Base-by-base conservation (phyloP, 202 grass and related monocot species). In the Setaria viridis region DNA sequence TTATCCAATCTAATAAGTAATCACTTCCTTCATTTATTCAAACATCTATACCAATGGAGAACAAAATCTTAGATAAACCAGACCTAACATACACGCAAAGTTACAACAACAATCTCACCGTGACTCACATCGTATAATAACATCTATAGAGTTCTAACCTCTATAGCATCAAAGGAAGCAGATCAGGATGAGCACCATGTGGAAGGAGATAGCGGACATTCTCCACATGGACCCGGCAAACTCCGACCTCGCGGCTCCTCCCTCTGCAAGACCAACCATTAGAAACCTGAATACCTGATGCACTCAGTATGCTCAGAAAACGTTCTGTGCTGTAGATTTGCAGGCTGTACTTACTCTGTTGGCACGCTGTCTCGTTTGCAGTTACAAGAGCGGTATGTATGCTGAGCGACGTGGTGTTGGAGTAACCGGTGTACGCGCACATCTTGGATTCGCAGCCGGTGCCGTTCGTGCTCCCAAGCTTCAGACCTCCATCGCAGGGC, bases 341-440 rank as follows among this genome's bases (percentile, higher is more conserved):
- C 63, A 71, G 41, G 41, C 4, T 75, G 1, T 16, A 82, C 93
- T 90, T 76, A 97, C 91, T 92, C 43, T 77, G 76, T 29, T 73
- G 60, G 89, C 90, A 92, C 9, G 17, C 45, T 56, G 72, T 80
- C 60, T 84, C 65, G 54, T 87, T 88, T 55, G 50, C 72, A 3
- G 55, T 11, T 39, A 67, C 35, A 35, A 76, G 46, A 4, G n/a
- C 67, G 56, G 88, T 79, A 0, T 77, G 21, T 85, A 92, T 88
- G 37, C 49, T 58, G 66, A 87, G 45, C 10, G 80, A 48, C 20
- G 89, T 39, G 12, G 48, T 72, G 45, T 89, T 80, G 67, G 90
- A 87, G 58, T 92, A 97, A n/a, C 91, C 89, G 41, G 29, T 70
- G 35, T 97, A 97, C 15, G 79, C 85, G 30, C 91, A 97, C 25